phyloP scores from a whole-genome alignment of 495 filamentous ascomycete genomes.

The Podospora anserina region DNA sequence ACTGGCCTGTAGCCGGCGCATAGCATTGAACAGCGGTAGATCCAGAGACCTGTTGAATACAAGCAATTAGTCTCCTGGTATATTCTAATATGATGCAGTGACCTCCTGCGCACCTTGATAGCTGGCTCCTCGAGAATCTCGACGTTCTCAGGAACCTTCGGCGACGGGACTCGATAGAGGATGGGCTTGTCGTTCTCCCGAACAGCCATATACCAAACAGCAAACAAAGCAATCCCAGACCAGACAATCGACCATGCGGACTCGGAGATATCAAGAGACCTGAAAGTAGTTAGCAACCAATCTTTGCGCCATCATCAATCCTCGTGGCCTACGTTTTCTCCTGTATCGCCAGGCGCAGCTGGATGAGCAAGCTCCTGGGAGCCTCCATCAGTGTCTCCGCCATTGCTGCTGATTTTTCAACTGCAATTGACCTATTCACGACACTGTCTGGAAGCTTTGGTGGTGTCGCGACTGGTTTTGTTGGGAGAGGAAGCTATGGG shows the following conservation, averaged over 20 bases:
- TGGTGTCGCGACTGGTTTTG: background rate
- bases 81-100: background rate
- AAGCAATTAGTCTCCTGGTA: background rate
- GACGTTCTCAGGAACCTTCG: conserved; percentile 45
- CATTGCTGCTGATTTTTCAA: background rate
- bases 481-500: background rate
- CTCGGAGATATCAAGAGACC: conserved; percentile 17
- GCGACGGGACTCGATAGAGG: conserved; percentile 39
- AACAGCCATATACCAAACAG: conserved; percentile 29
- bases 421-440: background rate
- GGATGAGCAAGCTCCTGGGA: conserved; percentile 17
- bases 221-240: conserved; percentile 27
- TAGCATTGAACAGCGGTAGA: conserved; percentile 77
- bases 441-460: background rate
- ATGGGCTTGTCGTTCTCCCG: conserved; percentile 35
- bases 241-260: conserved; percentile 22
- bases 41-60: conserved; percentile 39
- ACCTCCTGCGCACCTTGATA: conserved; percentile 43
- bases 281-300: background rate
- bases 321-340: conserved; percentile 11
- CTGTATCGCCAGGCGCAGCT: conserved; percentile 22
- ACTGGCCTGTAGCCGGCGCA: conserved; percentile 80
- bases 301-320: background rate
- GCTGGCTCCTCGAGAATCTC: conserved; percentile 61
- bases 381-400: conserved; percentile 19